Conservation (phyloP, 164 flowering plant genomes). For the Taxillus chinensis region DNA sequence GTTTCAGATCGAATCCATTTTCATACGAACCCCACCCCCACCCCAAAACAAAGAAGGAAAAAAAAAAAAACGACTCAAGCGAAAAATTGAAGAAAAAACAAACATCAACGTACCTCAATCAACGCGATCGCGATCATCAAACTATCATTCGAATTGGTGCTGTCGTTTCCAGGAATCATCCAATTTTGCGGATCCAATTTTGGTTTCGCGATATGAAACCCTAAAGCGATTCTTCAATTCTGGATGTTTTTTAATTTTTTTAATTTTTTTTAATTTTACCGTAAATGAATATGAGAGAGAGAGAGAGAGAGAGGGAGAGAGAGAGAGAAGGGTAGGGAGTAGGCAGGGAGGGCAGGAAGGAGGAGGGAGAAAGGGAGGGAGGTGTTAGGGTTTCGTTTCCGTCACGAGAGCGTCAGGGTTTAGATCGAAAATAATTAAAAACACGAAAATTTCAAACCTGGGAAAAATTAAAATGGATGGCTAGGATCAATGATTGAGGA, state of each 20-base stretch:
- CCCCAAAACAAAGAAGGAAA: background rate
- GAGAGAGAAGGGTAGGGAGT: background rate
- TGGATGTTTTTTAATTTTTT: background rate
- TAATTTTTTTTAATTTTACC: too few relatives aligned
- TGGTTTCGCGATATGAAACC: constrained; percentile 11
- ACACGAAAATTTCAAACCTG: background rate
- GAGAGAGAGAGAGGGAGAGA: background rate
- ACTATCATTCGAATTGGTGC: constrained; percentile 4
- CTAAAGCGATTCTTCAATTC: constrained; percentile 19
- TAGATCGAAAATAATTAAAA: constrained; percentile 22
- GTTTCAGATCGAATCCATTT: constrained; percentile 2
- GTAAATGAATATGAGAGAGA: background rate
- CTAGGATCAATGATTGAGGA: background rate
- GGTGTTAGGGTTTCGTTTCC: constrained; percentile 45
- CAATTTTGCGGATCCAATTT: constrained; percentile 7
- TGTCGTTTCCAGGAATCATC: constrained; percentile 2
- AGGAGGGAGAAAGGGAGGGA: constrained; percentile 10
- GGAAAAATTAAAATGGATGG: constrained; percentile 7
- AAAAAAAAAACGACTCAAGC: constrained; percentile 1
- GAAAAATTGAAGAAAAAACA: background rate
- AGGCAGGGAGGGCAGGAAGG: too few relatives aligned
- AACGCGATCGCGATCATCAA: constrained; percentile 1
- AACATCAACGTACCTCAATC: constrained; percentile 31
- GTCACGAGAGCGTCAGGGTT: constrained; percentile 35
- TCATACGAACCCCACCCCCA: constrained; percentile 2